A percentile compares a stretch with the other conserved stretches of the same genome.
phyloP scores from a whole-genome alignment of 305 asterid genomes.

The Stenogyne calaminthoides region DNA sequence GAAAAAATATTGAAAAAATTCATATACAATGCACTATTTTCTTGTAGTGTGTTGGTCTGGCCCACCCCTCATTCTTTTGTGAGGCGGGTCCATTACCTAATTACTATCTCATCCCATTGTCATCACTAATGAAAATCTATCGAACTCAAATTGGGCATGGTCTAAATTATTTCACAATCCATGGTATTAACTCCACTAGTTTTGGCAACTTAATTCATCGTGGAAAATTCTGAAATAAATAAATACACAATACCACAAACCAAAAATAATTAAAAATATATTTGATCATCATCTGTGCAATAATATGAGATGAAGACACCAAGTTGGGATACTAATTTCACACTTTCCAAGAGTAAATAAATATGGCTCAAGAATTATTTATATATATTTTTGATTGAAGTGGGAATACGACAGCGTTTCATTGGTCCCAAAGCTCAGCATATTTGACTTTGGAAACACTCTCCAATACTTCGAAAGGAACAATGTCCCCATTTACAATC shows the following conservation, averaged over 20 bases:
- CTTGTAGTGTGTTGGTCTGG: no score
- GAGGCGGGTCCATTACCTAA: no score
- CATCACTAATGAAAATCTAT: no score
- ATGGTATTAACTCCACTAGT: no score
- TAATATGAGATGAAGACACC: neutral
- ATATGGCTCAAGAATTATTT: neutral
- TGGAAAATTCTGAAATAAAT: neutral
- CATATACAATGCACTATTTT: no score
- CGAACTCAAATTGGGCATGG: no score
- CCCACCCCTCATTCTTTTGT: no score
- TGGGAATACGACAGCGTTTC: neutral
- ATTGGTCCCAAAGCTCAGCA: slow-evolving; percentile 60
- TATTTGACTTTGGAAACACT: slow-evolving; percentile 74
- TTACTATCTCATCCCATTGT: no score
- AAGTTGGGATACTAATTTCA: neutral
- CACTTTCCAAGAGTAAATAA: neutral
- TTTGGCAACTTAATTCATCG: no score
- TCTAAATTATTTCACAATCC: no score
- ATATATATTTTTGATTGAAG: neutral
- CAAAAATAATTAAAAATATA: neutral
- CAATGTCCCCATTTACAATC: slow-evolving; percentile 72
- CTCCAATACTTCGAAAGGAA: slow-evolving; percentile 73
- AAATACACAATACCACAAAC: neutral
- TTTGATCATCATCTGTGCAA: neutral
- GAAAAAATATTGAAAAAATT: no score